phyloP scores from a whole-genome alignment of 2,329 filamentous ascomycete species.

The Colletotrichum kahawae region DNA sequence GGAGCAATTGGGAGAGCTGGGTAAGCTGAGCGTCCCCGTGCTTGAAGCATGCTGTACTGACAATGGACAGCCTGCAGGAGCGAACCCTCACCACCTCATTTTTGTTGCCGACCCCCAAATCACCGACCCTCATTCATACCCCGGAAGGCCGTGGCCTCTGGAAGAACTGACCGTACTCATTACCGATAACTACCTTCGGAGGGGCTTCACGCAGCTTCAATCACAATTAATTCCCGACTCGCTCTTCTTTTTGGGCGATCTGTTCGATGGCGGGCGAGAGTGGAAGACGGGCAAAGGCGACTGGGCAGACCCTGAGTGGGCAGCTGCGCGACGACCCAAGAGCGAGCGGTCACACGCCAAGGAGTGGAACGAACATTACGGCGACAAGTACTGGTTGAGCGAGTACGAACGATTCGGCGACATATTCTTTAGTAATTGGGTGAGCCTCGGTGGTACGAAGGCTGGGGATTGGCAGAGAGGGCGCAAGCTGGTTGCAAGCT shows the following conservation, averaged over 20 bases:
- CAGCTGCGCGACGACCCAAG: slow-evolving; percentile 52
- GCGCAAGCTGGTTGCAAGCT: slow-evolving; percentile 79
- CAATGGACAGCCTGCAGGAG: slow-evolving; percentile 68
- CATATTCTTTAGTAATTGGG: slow-evolving; percentile 81
- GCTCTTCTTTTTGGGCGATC: slow-evolving; percentile 87
- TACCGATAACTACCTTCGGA: slow-evolving; percentile 88
- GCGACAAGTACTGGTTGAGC: slow-evolving; percentile 80
- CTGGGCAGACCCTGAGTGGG: slow-evolving; percentile 66
- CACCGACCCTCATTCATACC: slow-evolving; percentile 94
- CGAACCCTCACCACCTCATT: slow-evolving; percentile 81
- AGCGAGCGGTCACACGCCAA: slow-evolving; percentile 62
- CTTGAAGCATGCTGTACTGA: neutral
- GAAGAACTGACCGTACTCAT: slow-evolving; percentile 60
- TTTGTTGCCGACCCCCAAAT: slow-evolving; percentile 91
- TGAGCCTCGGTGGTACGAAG: slow-evolving; percentile 55
- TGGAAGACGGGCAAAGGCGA: slow-evolving; percentile 77
- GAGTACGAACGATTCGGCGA: slow-evolving; percentile 87
- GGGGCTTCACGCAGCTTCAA: slow-evolving; percentile 82
- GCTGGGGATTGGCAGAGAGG: slow-evolving; percentile 66
- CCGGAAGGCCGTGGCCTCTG: slow-evolving; percentile 71
- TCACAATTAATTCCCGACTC: slow-evolving; percentile 80
- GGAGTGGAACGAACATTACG: slow-evolving; percentile 76
- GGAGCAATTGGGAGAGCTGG: slow-evolving; percentile 93
- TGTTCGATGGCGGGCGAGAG: slow-evolving; percentile 95
- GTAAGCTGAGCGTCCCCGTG: slow-evolving; percentile 53